Base-by-base conservation (phyloP, 495 filamentous ascomycete species). In the Aspergillus cavernicola region DNA sequence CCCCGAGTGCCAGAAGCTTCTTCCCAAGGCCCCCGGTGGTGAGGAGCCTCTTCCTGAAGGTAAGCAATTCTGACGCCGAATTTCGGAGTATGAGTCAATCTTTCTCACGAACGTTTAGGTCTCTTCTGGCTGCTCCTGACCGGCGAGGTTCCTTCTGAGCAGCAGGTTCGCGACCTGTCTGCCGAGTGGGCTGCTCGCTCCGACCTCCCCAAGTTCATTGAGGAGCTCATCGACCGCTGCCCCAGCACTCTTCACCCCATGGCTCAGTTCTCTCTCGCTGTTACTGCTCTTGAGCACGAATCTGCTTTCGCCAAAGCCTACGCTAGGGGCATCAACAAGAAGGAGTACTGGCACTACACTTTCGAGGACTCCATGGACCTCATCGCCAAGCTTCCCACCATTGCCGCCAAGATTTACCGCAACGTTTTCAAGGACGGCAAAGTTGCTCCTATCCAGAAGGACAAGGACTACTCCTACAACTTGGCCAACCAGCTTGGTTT, bases 351-450 rank as follows among this genome's bases (percentile, higher is more conserved):
- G 93, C 84, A 83, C 74, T 90, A 97, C 81, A 96, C 93, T 61
- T 98, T 95, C 66, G 93, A 98, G 83, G 93, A 98, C 78, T 95
- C 92, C 52, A 97, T 98, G 93, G 92, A 98, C 78, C 80, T 97
- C 68, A 97, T 98, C 73, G 95, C 93, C 71, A 98, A 97, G 85
- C 89, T 98, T 59, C 93, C 93, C 63, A 96, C 90, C 68, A 97
- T 98, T 64, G 95, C 93, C 52, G 79, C 95, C 50, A 88, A 89
- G 78, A 97, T 98, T 81, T 98, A 98, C 85, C 92, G 92, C 75
- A 98, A 98, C 71, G 86, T 97, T 68, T 98, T 90, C 89, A 96
- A 97, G 80, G 95, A 95, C 69, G 93, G 93, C 78, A 97, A 97
- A 84, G 93, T 98, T 57, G 86, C 89, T 37, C 64, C 92, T 32